Percentiles rank a stretch among this genome's conserved stretches.
phyloP scores from a whole-genome alignment of 495 filamentous ascomycete species.

The Pseudomonodictys pantanalensis region DNA sequence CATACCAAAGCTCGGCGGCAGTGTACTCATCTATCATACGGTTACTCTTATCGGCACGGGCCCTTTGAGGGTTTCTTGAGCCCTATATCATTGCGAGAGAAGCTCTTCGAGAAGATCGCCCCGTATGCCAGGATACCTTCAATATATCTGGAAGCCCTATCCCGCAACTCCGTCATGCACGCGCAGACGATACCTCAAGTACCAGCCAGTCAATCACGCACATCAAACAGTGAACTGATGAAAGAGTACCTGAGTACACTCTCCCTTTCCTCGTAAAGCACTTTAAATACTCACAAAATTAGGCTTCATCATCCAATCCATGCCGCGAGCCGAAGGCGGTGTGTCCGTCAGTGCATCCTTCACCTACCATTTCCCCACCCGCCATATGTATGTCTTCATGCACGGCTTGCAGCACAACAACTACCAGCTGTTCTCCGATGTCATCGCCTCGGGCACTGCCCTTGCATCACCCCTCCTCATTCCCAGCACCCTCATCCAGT shows the following conservation, averaged over 20 bases:
- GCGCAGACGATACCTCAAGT: neutral
- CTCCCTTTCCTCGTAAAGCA: neutral
- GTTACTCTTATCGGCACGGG: no score
- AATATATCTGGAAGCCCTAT: neutral
- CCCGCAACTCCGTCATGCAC: neutral
- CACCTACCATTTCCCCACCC: constrained; percentile 14
- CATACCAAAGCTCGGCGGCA: no score
- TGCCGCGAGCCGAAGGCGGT: neutral
- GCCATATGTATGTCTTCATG: constrained; percentile 9
- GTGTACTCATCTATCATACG: no score
- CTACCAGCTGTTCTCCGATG: neutral
- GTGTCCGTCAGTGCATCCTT: neutral
- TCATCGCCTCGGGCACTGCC: neutral
- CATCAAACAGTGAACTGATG: neutral
- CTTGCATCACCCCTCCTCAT: neutral
- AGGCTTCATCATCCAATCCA: neutral
- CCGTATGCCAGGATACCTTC: neutral
- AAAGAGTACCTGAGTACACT: neutral
- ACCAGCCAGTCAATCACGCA: neutral
- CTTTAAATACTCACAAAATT: neutral
- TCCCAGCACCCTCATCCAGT: constrained; percentile 1
- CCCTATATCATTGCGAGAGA: neutral
- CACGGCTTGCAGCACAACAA: neutral
- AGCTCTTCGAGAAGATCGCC: neutral
- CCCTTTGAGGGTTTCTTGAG: no score